Evolutionary conservation across 179 eudicot species (phyloP).

Genomic region (Actinidia polygama): DNA sequence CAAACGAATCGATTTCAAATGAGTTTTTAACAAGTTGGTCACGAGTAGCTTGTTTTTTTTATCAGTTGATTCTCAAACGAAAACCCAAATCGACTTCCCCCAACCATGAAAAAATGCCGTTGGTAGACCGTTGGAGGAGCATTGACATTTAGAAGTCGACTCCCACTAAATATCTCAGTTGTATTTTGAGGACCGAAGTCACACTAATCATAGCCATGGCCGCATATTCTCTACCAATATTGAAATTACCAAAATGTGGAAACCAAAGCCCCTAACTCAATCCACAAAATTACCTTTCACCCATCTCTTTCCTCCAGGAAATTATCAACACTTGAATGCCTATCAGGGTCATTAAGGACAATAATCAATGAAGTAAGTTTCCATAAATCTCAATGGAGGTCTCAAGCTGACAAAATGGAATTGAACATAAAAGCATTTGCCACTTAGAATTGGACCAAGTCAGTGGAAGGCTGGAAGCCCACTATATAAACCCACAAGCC

Average conservation of each 20-base stretch:
- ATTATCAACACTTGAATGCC: background rate
- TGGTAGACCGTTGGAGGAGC: background rate
- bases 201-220: background rate
- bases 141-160: background rate
- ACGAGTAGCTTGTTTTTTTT: too few relatives aligned
- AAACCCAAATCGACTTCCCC: too few relatives aligned
- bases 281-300: background rate
- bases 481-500: slow-evolving; percentile 15
- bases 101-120: background rate
- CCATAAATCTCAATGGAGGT: background rate
- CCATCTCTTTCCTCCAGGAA: background rate
- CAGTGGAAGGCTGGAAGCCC: too few relatives aligned
- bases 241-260: background rate
- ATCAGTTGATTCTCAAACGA: too few relatives aligned
- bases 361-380: background rate
- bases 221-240: background rate
- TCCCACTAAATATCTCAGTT: background rate
- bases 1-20: too few relatives aligned
- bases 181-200: background rate
- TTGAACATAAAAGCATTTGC: background rate
- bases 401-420: background rate
- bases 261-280: background rate
- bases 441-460: background rate
- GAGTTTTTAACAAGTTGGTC: too few relatives aligned
- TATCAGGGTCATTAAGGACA: background rate